phyloP scores from a whole-genome alignment of 2,329 filamentous ascomycete genomes.

The Colletotrichum lindemuthianum region DNA sequence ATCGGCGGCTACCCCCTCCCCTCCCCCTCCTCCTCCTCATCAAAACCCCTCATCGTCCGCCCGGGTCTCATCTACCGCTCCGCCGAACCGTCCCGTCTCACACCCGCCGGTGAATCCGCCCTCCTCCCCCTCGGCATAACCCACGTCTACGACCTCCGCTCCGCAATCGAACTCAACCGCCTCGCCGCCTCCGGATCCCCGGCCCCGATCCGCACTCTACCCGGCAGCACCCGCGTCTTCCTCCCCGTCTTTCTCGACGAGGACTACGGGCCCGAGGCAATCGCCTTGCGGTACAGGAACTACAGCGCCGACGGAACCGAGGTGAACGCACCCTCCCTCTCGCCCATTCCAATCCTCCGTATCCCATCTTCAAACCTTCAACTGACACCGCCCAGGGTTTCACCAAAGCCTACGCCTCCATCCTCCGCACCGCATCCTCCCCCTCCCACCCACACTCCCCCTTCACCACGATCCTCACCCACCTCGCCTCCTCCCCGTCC shows the following conservation, averaged over 20 bases:
- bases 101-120: conserved; percentile 60
- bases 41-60: conserved; percentile 53
- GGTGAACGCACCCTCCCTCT: conserved; percentile 10
- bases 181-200: conserved; percentile 37
- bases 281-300: conserved; percentile 68
- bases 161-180: conserved; percentile 65
- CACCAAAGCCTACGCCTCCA: conserved; percentile 70
- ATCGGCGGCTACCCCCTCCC: conserved; percentile 67
- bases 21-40: conserved; percentile 36
- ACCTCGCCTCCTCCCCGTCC: conserved; percentile 57
- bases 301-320: conserved; percentile 66
- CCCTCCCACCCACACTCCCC: conserved; percentile 37
- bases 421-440: conserved; percentile 62
- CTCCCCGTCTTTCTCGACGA: conserved; percentile 71
- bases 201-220: conserved; percentile 44
- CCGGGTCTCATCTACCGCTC: conserved; percentile 71
- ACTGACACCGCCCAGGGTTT: conserved; percentile 60
- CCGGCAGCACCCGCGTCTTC: conserved; percentile 62
- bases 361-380: neutral
- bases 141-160: conserved; percentile 76
- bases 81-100: conserved; percentile 71
- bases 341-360: neutral
- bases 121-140: conserved; percentile 68
- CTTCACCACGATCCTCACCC: conserved; percentile 64
- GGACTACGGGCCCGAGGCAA: conserved; percentile 70